Evolutionary conservation across 1,284 basidiomycete genomes (phyloP), one percentile per base, ranked within the genome.

Genomic region (Leccinum fallax): DNA sequence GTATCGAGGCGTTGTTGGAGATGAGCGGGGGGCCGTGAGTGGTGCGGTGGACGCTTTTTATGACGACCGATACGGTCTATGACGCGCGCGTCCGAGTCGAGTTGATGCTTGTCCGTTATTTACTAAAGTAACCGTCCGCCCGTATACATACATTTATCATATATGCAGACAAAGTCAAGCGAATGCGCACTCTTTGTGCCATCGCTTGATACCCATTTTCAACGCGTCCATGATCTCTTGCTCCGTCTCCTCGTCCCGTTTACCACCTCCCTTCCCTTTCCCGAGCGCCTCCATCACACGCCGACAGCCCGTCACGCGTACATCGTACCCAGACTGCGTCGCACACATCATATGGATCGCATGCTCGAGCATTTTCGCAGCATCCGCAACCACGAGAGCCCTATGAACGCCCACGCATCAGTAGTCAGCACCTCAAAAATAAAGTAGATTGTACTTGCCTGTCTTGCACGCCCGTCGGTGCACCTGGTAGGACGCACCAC

Each of bases 1-100:
- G 93, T 71, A 95, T 97, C 68, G 95, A 97, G 75, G 84, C 82
- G 58, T 72, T 94, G 60, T 77, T 94, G 69, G 93, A 94, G 78
- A 92, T 93, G 83, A 85, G 83, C 65, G 84, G 82, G 62, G 83
- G 81, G 8, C 67, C 71, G 28, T 69, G 59, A 36, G 28, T 49
- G n/a, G 11, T 4, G 21, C 7, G 21, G 8, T 21, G 46, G n/a
- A 8, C 40, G n/a, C 40, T 40, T 19, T 19, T 19, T n/a, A 43
- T 3, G 46, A 48, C 43, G 10, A 21, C 43, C 30, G 3, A 30
- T 10, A 30, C 30, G 40, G 19, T 46, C 43, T 21, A 5, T 43
- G 40, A 19, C 40, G 32, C 32, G 32, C 32, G 32, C 38, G 16
- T 19, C n/a, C 43, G n/a, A 46, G 43, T 46, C 43, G 19, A 46